Evolutionary conservation across 1,284 basidiomycete genomes (phyloP).

Genomic region (Ceratobasidium sp.): DNA sequence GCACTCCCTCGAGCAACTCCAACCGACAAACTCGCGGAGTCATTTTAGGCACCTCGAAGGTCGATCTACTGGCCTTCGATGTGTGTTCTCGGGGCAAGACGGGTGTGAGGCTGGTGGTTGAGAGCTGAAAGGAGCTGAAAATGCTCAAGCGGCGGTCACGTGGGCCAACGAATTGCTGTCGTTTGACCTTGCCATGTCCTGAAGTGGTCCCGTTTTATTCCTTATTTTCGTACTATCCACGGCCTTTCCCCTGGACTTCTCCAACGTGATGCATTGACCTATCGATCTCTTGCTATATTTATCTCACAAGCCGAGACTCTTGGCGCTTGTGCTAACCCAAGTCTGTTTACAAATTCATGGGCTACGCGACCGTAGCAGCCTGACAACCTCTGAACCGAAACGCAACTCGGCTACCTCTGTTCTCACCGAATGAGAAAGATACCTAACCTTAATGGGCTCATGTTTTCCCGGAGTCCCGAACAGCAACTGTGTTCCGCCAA

Average conservation of each 20-base stretch:
- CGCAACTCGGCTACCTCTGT: too few species aligned
- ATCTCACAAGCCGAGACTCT: slow-evolving; percentile 5
- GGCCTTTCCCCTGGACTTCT: neutral
- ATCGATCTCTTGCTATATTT: neutral
- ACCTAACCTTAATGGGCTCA: too few species aligned
- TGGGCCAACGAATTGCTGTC: neutral
- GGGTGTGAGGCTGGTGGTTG: neutral
- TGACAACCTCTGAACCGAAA: too few species aligned
- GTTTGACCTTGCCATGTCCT: neutral
- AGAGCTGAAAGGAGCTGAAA: neutral
- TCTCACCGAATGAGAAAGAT: too few species aligned
- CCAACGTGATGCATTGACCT: neutral
- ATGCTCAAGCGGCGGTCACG: neutral
- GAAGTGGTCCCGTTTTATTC: neutral
- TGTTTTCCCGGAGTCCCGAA: too few species aligned
- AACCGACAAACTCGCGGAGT: slow-evolving; percentile 23
- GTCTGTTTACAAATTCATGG: neutral
- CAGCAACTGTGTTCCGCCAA: too few species aligned
- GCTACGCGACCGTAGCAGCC: neutral
- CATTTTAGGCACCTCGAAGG: neutral
- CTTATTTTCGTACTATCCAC: neutral
- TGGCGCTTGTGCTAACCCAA: neutral
- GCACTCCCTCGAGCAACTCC: neutral
- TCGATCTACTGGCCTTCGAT: slow-evolving; percentile 14
- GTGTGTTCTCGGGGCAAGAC: slow-evolving; percentile 21